A percentile compares a stretch with the other conserved stretches of the same genome.
These are phyloP conservation scores for Brachypodium distachyon DNA, from an alignment of 202 grass and related monocot species.

Conservation along the genomic window DNA sequence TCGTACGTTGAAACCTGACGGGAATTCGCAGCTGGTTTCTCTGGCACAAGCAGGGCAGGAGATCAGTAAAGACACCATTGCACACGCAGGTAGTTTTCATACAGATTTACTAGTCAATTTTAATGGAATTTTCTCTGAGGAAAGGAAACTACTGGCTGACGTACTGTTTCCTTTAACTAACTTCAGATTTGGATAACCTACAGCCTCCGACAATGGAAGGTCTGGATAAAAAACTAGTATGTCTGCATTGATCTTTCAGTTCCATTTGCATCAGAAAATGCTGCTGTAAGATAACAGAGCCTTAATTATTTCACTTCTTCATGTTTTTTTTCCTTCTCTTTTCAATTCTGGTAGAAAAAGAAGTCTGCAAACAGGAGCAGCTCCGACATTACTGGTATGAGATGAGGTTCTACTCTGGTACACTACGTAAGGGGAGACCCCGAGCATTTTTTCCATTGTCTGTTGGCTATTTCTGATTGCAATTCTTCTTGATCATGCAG, in stretches of 20 bases:
- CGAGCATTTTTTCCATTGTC: background rate
- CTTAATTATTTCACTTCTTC: background rate
- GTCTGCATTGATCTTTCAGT: conserved; percentile 16
- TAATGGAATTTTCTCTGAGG: background rate
- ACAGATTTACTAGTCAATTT: background rate
- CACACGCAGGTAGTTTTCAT: conserved; percentile 42
- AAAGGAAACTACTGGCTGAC: background rate
- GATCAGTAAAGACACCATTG: conserved; percentile 52
- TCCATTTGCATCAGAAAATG: background rate
- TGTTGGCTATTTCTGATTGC: background rate
- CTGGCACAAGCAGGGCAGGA: conserved; percentile 72
- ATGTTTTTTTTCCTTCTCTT: background rate
- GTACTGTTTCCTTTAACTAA: background rate
- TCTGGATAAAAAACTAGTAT: conserved; percentile 80
- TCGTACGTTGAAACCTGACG: background rate
- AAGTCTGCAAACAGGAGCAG: conserved; percentile 21
- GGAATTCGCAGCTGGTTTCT: conserved; percentile 65
- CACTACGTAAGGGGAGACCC: background rate
- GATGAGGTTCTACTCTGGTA: too few relatives aligned
- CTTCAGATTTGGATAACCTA: conserved; percentile 60
- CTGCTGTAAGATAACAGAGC: background rate
- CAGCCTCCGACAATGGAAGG: conserved; percentile 75
- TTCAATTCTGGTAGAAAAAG: conserved; percentile 31
- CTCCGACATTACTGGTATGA: conserved; percentile 29
- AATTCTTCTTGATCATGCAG: conserved; percentile 15